These are phyloP conservation scores for Nannochloropsis oceanica DNA, from an alignment of 108 stramenopile genomes.

Conservation along the genomic window DNA sequence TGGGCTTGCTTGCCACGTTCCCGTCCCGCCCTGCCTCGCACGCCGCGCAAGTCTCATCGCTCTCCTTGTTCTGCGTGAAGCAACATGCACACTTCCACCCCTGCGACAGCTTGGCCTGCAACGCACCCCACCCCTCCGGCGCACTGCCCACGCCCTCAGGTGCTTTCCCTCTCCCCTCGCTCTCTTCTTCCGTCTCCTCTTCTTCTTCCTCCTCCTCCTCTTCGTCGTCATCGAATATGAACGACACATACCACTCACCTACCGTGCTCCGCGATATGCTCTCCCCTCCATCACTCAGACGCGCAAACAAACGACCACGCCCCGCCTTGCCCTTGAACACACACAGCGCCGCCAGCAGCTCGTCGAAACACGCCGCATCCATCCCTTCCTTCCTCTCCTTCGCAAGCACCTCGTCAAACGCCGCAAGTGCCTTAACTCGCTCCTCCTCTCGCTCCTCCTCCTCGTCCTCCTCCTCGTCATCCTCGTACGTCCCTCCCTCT, in stretches of 20 bases:
- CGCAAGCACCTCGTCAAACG: not conserved
- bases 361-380: not conserved
- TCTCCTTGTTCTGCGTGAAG: not conserved
- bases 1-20: not conserved
- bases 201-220: not conserved
- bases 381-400: not conserved
- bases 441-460: not conserved
- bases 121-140: not conserved
- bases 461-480: not conserved
- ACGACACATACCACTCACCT: not conserved
- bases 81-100: not conserved
- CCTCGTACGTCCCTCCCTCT: not conserved
- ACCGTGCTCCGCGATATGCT: not conserved
- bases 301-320: not conserved
- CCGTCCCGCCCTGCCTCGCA: not conserved
- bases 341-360: not conserved
- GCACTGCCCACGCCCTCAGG: not conserved
- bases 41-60: not conserved
- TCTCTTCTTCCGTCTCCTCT: not conserved
- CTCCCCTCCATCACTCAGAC: not conserved
- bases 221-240: not conserved
- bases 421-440: not conserved
- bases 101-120: not conserved
- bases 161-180: not conserved
- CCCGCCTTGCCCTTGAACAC: not conserved